phyloP scores from a whole-genome alignment of 129 eudicot species.

The Oenanthe sinensis region DNA sequence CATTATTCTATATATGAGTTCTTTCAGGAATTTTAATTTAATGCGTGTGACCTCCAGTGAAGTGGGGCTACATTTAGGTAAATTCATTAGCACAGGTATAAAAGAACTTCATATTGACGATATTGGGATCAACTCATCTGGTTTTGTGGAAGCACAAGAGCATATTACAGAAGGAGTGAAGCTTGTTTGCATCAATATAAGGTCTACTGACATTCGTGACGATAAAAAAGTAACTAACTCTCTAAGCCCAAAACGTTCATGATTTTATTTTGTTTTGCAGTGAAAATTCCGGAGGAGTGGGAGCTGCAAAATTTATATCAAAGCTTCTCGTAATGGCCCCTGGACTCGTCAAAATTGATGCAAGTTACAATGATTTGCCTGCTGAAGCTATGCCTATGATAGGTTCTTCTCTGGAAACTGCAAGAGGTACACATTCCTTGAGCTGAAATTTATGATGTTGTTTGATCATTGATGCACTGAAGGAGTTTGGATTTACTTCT shows the following conservation, averaged over 20 bases:
- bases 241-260: not conserved
- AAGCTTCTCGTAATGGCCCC: slow-evolving; percentile 44
- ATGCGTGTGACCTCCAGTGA: slow-evolving; percentile 25
- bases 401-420: slow-evolving; percentile 32
- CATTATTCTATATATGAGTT: not conserved
- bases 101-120: slow-evolving; percentile 38
- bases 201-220: slow-evolving; percentile 28
- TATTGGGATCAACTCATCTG: slow-evolving; percentile 54
- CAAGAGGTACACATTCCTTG: slow-evolving; percentile 36
- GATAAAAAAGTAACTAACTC: not conserved
- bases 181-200: slow-evolving; percentile 50
- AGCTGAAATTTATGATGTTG: not conserved
- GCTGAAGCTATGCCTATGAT: slow-evolving; percentile 41
- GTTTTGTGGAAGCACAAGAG: slow-evolving; percentile 42
- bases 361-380: slow-evolving; percentile 64
- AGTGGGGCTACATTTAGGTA: slow-evolving; percentile 48
- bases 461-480: not conserved
- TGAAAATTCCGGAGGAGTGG: slow-evolving; percentile 51
- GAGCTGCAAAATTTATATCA: slow-evolving; percentile 45
- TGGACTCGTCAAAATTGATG: slow-evolving; percentile 46
- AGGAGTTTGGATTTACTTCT: not conserved
- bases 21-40: slow-evolving; percentile 5
- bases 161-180: slow-evolving; percentile 31
- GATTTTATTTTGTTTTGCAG: slow-evolving; percentile 32
- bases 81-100: slow-evolving; percentile 47